Conservation (phyloP, 192 early-diverging fungal genomes). For the Martensiomyces pterosporus region DNA sequence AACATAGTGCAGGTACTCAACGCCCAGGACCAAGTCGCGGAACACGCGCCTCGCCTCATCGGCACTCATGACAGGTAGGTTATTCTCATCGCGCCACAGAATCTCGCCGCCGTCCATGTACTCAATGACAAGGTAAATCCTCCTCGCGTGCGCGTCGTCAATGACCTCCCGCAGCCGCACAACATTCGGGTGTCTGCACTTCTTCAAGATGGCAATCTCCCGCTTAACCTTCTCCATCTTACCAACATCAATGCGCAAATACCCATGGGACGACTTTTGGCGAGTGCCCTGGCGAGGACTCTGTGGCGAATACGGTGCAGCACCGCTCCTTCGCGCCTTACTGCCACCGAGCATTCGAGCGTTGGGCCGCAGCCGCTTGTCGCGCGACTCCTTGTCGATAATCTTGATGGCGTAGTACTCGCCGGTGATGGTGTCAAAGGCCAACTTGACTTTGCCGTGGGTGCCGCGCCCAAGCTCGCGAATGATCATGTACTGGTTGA, state of each 20-base stretch:
- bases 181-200: slow-evolving; percentile 88
- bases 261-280: slow-evolving; percentile 22
- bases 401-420: slow-evolving; percentile 59
- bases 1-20: slow-evolving; percentile 92
- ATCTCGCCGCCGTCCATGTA: slow-evolving; percentile 93
- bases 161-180: slow-evolving; percentile 90
- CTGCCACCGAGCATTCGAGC: too few species aligned
- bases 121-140: slow-evolving; percentile 93
- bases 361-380: slow-evolving; percentile 35
- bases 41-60: slow-evolving; percentile 76
- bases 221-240: slow-evolving; percentile 79
- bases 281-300: slow-evolving; percentile 1
- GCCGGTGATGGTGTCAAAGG: slow-evolving; percentile 73
- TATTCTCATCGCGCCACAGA: slow-evolving; percentile 69
- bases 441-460: slow-evolving; percentile 95
- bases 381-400: slow-evolving; percentile 53
- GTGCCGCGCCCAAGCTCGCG: slow-evolving; percentile 87
- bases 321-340: too few species aligned
- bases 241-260: slow-evolving; percentile 46
- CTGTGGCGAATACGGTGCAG: background rate
- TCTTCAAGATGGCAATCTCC: slow-evolving; percentile 96
- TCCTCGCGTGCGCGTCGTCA: slow-evolving; percentile 84
- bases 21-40: slow-evolving; percentile 81
- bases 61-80: slow-evolving; percentile 59
- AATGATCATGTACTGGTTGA: slow-evolving; percentile 93